Conservation (phyloP, 2,329 filamentous ascomycete genomes). For the Aureobasidium zeae region DNA sequence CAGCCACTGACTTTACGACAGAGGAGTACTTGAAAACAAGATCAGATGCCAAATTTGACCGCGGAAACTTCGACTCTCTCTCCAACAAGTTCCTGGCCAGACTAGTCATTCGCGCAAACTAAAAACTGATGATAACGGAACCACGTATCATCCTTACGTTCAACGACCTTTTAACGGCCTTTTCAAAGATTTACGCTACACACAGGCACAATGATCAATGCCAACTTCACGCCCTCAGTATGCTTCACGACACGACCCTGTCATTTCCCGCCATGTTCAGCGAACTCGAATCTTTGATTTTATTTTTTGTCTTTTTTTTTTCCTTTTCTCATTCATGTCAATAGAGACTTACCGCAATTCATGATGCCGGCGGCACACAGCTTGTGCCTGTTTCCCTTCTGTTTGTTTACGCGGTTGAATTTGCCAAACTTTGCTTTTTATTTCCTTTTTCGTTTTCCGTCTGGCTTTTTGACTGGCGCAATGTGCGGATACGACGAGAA, state of each 20-base stretch:
- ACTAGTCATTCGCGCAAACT: conserved; percentile 91
- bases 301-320: not conserved
- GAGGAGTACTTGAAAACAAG: conserved; percentile 80
- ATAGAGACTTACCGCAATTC: conserved; percentile 9
- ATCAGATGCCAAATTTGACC: conserved; percentile 72
- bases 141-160: conserved; percentile 6
- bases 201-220: conserved; percentile 4
- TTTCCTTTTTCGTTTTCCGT: not conserved
- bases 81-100: conserved; percentile 97
- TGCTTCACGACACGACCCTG: conserved; percentile 14
- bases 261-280: conserved; percentile 5
- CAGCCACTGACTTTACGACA: conserved; percentile 34
- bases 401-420: no score
- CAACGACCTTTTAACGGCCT: conserved; percentile 17
- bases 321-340: conserved; percentile 7
- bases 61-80: conserved; percentile 84
- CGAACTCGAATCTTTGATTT: conserved; percentile 7
- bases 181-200: conserved; percentile 1
- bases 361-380: conserved; percentile 7
- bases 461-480: no score
- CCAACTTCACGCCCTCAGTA: conserved; percentile 7
- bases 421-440: not conserved
- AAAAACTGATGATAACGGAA: conserved; percentile 12
- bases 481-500: no score
- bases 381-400: no score